phyloP scores from a whole-genome alignment of 2,329 filamentous ascomycete genomes.

The Penicillium sp. region DNA sequence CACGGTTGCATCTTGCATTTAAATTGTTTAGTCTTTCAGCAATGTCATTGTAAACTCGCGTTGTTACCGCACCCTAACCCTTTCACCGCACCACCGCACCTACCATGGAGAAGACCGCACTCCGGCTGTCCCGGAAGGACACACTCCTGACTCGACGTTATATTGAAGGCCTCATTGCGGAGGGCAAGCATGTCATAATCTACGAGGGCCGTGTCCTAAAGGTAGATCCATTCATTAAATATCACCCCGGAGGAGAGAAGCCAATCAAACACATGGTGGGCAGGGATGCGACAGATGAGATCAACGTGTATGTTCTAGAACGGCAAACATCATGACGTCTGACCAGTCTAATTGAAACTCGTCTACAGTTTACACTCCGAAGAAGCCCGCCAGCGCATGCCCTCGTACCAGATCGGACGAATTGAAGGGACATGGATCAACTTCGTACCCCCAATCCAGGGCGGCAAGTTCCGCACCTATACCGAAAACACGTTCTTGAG shows the following conservation, averaged over 20 bases:
- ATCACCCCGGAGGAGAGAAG: constrained; percentile 89
- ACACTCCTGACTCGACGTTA: constrained; percentile 59
- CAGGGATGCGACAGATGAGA: constrained; percentile 89
- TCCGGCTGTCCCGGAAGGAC: constrained; percentile 42
- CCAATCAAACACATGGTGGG: constrained; percentile 92
- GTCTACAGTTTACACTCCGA: constrained; percentile 71
- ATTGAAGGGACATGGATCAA: constrained; percentile 82
- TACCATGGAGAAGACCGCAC: constrained; percentile 21
- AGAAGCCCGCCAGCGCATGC: constrained; percentile 73
- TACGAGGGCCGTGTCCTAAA: constrained; percentile 78
- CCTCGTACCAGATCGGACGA: constrained; percentile 76
- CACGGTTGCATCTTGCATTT: background rate
- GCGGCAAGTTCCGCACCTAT: constrained; percentile 68
- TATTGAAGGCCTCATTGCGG: constrained; percentile 79
- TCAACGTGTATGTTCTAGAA: constrained; percentile 68
- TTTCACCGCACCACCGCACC: constrained; percentile 10
- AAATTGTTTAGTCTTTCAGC: background rate
- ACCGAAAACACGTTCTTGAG: constrained; percentile 46
- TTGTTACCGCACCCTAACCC: background rate
- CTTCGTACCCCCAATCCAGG: constrained; percentile 88
- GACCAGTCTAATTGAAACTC: constrained; percentile 14
- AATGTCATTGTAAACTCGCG: constrained; percentile 1
- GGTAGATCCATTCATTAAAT: constrained; percentile 82
- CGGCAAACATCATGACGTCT: constrained; percentile 8
- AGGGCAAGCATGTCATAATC: constrained; percentile 76